A percentile compares a stretch with the other conserved stretches of the same genome.
phyloP scores from a whole-genome alignment of 441 rosid genomes.

The Erodium chrysanthum region DNA sequence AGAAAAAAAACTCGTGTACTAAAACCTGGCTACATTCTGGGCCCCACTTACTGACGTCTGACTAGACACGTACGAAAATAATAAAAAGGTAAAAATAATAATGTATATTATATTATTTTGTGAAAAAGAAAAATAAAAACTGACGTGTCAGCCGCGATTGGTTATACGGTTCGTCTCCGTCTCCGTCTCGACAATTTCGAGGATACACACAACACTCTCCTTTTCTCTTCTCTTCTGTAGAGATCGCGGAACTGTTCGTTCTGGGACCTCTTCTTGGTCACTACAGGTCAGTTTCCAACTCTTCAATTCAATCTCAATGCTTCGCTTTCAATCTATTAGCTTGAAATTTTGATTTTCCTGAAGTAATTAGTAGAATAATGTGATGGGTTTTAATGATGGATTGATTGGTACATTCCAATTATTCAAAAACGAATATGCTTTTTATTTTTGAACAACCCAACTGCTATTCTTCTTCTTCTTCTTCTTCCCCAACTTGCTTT shows the following conservation, averaged over 20 bases:
- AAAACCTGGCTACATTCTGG: not conserved
- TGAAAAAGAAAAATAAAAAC: not conserved
- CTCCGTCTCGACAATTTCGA: slow-evolving; percentile 12
- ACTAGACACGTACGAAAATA: no score
- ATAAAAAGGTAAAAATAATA: no score
- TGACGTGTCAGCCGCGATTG: slow-evolving; percentile 1
- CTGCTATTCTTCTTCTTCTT: slow-evolving; percentile 17
- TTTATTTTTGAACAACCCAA: slow-evolving; percentile 14
- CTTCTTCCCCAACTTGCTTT: slow-evolving; percentile 6
- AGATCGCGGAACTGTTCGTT: slow-evolving; percentile 17
- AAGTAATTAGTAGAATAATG: not conserved
- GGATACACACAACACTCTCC: not conserved
- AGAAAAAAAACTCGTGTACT: no score
- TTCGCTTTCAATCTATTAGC: not conserved
- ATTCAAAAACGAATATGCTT: slow-evolving; percentile 39
- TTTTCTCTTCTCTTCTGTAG: not conserved
- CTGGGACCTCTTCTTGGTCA: not conserved
- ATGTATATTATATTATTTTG: no score
- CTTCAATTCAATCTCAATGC: slow-evolving; percentile 7
- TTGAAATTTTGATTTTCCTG: not conserved
- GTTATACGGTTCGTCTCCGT: slow-evolving; percentile 11
- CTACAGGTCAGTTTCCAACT: slow-evolving; percentile 11
- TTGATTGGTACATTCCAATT: slow-evolving; percentile 31
- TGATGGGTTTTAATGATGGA: slow-evolving; percentile 9
- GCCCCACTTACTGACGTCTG: not conserved